These are phyloP conservation scores for Ammopiptanthus mongolicus DNA, from an alignment of 306 rosid genomes.

Conservation along the genomic window DNA sequence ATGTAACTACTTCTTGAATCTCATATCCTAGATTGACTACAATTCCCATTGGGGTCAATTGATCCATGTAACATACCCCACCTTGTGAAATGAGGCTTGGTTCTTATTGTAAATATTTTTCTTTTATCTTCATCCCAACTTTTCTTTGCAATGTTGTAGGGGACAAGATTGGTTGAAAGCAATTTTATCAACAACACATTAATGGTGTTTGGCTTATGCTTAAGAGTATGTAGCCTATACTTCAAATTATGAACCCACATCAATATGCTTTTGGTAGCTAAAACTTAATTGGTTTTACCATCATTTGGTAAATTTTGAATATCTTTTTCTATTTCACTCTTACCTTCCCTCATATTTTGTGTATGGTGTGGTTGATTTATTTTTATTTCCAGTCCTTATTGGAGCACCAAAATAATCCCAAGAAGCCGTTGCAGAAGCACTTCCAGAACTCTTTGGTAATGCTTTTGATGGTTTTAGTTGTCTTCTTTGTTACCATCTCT, in stretches of 20 bases:
- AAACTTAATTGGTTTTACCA: background rate
- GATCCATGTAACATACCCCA: background rate
- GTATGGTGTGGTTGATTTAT: background rate
- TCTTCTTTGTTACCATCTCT: background rate
- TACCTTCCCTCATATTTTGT: background rate
- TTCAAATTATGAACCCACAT: slow-evolving; percentile 9
- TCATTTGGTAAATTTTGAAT: background rate
- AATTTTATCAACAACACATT: slow-evolving; percentile 94
- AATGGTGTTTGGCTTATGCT: slow-evolving; percentile 86
- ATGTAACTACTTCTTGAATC: slow-evolving; percentile 5
- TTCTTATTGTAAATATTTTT: slow-evolving; percentile 10
- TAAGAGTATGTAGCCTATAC: slow-evolving; percentile 57
- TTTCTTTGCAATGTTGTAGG: slow-evolving; percentile 44
- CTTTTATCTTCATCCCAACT: slow-evolving; percentile 13
- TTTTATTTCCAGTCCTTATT: slow-evolving; percentile 55
- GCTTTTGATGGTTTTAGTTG: slow-evolving; percentile 1
- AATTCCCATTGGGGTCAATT: background rate
- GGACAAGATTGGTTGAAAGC: slow-evolving; percentile 80
- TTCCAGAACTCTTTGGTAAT: slow-evolving; percentile 89
- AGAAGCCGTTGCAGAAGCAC: slow-evolving; percentile 87
- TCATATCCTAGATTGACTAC: slow-evolving; percentile 11
- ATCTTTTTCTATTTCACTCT: background rate
- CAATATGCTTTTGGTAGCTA: slow-evolving; percentile 10
- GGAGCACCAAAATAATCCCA: slow-evolving; percentile 94
- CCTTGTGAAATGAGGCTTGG: background rate